Conservation (phyloP, 352 stramenopile genomes). For the Phytophthora podocarpi region DNA sequence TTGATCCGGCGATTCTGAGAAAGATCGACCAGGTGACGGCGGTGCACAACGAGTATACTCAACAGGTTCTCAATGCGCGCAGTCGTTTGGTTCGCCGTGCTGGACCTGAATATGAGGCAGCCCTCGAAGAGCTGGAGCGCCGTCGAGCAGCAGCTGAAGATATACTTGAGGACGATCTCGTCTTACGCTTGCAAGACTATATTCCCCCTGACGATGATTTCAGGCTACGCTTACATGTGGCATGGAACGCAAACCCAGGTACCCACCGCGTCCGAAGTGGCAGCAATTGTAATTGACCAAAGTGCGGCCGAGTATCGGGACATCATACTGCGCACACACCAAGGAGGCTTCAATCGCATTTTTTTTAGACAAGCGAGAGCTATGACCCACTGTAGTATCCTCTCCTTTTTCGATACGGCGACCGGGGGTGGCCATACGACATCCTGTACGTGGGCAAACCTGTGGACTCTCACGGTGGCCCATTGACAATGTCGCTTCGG, state of each 20-base stretch:
- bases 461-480: background rate
- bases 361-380: background rate
- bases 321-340: background rate
- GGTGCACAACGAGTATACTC: background rate
- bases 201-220: background rate
- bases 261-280: constrained; percentile 4
- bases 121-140: background rate
- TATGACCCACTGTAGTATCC: constrained; percentile 12
- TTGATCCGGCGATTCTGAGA: background rate
- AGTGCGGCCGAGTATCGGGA: background rate
- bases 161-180: background rate
- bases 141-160: background rate
- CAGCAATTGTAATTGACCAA: constrained; percentile 2
- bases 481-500: constrained; percentile 1
- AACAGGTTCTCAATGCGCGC: background rate
- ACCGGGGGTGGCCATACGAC: background rate
- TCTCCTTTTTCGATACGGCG: constrained; percentile 2
- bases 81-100: background rate
- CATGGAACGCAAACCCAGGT: background rate
- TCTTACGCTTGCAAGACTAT: background rate
- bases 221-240: background rate
- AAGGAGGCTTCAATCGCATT: background rate
- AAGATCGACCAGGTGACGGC: constrained; percentile 4
- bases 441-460: background rate
- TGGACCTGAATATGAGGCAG: background rate